A percentile compares a stretch with the other conserved stretches of the same genome.
Conservation (phyloP, 768 basidiomycete species). For the Termitomyces sp. region DNA sequence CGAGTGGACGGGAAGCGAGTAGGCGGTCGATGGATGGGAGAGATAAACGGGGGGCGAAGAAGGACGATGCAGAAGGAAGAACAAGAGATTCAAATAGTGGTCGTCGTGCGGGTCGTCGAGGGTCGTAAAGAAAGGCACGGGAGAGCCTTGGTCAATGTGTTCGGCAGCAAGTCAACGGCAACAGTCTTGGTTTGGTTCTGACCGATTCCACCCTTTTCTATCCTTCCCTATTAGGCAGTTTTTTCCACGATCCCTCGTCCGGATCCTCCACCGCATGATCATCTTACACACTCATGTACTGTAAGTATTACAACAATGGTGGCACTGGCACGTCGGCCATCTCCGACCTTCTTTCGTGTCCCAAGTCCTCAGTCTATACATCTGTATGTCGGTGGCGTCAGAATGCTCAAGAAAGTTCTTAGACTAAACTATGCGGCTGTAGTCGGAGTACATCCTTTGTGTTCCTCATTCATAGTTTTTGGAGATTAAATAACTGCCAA, state of each 20-base stretch:
- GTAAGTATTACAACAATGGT: not conserved
- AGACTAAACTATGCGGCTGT: no score
- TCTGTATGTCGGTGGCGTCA: not conserved
- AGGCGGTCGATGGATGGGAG: constrained; percentile 27
- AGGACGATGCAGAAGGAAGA: constrained; percentile 39
- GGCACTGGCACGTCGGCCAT: constrained; percentile 3
- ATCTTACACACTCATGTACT: not conserved
- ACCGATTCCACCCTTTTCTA: constrained; percentile 36
- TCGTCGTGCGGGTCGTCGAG: constrained; percentile 58
- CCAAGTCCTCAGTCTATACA: not conserved
- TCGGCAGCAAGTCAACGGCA: constrained; percentile 32
- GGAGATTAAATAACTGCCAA: no score
- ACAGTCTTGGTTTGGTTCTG: constrained; percentile 32
- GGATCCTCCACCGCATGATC: constrained; percentile 10
- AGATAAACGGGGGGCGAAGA: constrained; percentile 26
- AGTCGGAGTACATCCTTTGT: no score
- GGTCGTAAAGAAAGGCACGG: constrained; percentile 56
- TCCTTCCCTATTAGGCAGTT: constrained; percentile 19
- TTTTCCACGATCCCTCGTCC: constrained; percentile 19
- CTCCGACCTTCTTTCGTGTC: not conserved
- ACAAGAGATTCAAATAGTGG: constrained; percentile 33
- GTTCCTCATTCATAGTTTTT: no score
- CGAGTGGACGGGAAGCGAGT: constrained; percentile 14
- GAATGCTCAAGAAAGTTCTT: not conserved
- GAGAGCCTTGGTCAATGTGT: constrained; percentile 29